Evolutionary conservation across 2,329 filamentous ascomycete species (phyloP), one percentile per base, ranked within the genome.

Genomic region (Hymenoscyphus occultus): DNA sequence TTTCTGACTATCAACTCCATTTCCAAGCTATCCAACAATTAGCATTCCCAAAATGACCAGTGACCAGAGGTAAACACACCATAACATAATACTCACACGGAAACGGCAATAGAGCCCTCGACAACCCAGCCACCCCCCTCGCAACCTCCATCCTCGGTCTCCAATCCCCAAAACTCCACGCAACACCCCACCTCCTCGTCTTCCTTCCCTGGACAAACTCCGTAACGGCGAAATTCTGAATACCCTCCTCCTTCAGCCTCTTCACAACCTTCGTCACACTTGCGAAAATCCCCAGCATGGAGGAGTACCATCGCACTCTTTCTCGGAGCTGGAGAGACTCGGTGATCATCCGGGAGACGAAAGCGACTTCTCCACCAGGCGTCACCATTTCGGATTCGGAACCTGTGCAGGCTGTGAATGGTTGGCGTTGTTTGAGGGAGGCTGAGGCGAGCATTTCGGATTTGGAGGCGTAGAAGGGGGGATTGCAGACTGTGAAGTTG

Each of bases 401-500:
- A 6, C 94, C 95, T 0, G 93, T 96, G 74, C 87, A 86, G 59
- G 90, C 87, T 0, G 90, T 90, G 64, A 85, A 85, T 0, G 93
- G 90, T 0, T 87, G 87, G 0, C 83, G 82, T 2, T 82, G 78
- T 76, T 97, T 97, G 45, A 82, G 77, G 16, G 80, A 76, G 0
- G 91, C 89, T 1, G 89, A 89, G 3, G 80, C 78, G 2, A 83
- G 70, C 77, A 97, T 85, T 60, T 96, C 92, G 5, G 82, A 77
- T 2, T 84, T 79, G 0, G 91, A 93, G n/a, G 82, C 77, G 79
- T 97, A 98, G 78, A 99, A 99, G 0, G 95, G 95, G 0, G 95
- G 95, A 71, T 99, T 99, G 69, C 90, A 94, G 87, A 98, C 96
- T 65, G 86, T 87, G 75, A 98, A 97, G 74, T 94, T 89, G 56